Percentiles rank a stretch among this genome's conserved stretches.
These are phyloP conservation scores for Hibiscus trionum DNA, from an alignment of 345 rosid genomes.

Conservation along the genomic window DNA sequence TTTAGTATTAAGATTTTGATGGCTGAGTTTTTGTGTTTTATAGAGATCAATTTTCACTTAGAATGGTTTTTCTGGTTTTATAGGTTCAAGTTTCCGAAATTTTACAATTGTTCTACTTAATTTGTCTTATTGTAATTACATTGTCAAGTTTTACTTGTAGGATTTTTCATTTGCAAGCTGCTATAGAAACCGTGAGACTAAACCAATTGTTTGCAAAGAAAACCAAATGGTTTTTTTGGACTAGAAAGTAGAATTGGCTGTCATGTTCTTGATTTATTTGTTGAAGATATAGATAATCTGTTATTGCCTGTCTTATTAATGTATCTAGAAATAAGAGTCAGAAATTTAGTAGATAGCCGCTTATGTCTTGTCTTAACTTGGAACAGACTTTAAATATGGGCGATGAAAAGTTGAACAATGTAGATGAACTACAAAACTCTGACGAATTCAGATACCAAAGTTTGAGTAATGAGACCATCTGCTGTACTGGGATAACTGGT, in stretches of 20 bases:
- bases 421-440: constrained; percentile 2
- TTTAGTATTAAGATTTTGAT: not conserved
- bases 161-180: no score
- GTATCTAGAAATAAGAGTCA: not conserved
- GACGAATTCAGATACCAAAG: constrained; percentile 5
- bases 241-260: not conserved
- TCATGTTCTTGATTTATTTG: not conserved
- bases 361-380: not conserved
- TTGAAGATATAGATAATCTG: not conserved
- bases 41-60: not conserved
- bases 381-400: constrained; percentile 16
- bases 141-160: no score
- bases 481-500: not conserved
- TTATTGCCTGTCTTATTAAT: not conserved
- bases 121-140: no score
- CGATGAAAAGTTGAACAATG: constrained; percentile 16
- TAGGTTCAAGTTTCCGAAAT: no score
- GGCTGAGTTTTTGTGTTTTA: not conserved
- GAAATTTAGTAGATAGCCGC: not conserved
- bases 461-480: constrained; percentile 1
- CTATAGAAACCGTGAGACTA: no score
- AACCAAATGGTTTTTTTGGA: not conserved
- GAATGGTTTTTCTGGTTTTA: not conserved
- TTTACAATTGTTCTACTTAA: no score
- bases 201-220: no score